Base-by-base conservation (phyloP, 1,284 basidiomycete genomes). In the Erythrobasidium hasegawianum region DNA sequence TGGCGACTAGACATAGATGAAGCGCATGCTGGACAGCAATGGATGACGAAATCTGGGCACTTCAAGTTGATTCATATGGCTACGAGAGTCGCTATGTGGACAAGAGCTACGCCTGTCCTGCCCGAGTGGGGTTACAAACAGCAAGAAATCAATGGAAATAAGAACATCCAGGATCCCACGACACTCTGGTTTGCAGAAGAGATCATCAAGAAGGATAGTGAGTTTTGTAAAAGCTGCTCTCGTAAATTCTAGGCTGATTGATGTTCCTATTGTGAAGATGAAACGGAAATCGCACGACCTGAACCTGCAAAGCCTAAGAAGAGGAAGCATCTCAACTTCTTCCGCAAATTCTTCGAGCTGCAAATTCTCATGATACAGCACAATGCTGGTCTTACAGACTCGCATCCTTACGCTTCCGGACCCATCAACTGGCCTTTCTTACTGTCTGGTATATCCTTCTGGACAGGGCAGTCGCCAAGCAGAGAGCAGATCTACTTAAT, bases 371-470 rank as follows among this genome's bases (percentile, higher is more conserved):
- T 98, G 96, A 81, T 97, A 69, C 91, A 96, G 76, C 95, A 98
- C 80, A 99, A 99, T 75, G 90, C 93, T 11, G 94, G 92, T n/a
- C 81, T 99, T 64, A 97, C 92, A 22, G 87, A 90, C 18, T 88
- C 87, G 11, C 96, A 99, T 77, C 96, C 96, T 43, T 99, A 98
- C 76, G 93, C 94, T 0, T 90, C 88, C 68, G 83, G 83, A 13
- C 94, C 96, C 0, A 87, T 97, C 79, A 94, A 96, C 76, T 99
- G 96, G 96, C 96, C 96, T 1, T 97, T 98, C 84, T 83, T 94
- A 55, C 79, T 97, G 38, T 88, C 83, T 69, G 96, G 96, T 57
- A 97, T 99, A 78, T 93, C 89, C 74, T 98, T 98, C 83, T 99
- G 96, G 96, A 97, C 95, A 1, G 72, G 75, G 14, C 82, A 90